phyloP scores from a whole-genome alignment of 257 asterid genomes.

The Solanum ahanhuiri region DNA sequence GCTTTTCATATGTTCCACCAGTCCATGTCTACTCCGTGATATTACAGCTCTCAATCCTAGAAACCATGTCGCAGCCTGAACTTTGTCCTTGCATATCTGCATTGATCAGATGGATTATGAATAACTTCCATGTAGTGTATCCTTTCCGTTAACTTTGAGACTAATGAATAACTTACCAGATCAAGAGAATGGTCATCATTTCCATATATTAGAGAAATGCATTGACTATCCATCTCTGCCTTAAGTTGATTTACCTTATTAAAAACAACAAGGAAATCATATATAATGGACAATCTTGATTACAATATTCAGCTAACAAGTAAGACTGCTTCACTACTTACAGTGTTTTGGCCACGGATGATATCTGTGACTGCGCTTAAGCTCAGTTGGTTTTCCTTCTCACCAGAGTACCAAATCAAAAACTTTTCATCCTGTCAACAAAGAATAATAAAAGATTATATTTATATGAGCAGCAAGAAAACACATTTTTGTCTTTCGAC shows the following conservation, averaged over 20 bases:
- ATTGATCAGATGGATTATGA: background rate
- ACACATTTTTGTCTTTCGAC: background rate
- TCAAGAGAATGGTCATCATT: constrained; percentile 30
- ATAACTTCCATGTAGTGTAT: background rate
- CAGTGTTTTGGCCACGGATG: constrained; percentile 26
- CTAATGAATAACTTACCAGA: constrained; percentile 16
- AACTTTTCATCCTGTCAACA: constrained; percentile 38
- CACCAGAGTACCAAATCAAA: constrained; percentile 39
- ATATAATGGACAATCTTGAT: background rate
- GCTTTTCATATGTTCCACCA: constrained; percentile 10
- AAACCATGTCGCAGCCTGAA: constrained; percentile 38
- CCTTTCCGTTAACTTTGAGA: background rate
- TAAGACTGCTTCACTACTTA: constrained; percentile 9
- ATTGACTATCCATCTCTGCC: constrained; percentile 32
- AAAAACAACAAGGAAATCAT: background rate
- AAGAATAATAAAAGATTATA: background rate
- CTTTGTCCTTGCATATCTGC: constrained; percentile 45
- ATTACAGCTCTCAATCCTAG: constrained; percentile 30
- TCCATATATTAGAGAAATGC: constrained; percentile 31
- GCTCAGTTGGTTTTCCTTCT: constrained; percentile 33
- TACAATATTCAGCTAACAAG: background rate
- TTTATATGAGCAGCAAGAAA: background rate
- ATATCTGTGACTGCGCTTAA: constrained; percentile 25
- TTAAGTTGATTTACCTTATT: constrained; percentile 2
- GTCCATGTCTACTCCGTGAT: constrained; percentile 18